Evolutionary conservation across 768 basidiomycete species (phyloP), one percentile per base, ranked within the genome.

Genomic region (Lactarius psammicola): DNA sequence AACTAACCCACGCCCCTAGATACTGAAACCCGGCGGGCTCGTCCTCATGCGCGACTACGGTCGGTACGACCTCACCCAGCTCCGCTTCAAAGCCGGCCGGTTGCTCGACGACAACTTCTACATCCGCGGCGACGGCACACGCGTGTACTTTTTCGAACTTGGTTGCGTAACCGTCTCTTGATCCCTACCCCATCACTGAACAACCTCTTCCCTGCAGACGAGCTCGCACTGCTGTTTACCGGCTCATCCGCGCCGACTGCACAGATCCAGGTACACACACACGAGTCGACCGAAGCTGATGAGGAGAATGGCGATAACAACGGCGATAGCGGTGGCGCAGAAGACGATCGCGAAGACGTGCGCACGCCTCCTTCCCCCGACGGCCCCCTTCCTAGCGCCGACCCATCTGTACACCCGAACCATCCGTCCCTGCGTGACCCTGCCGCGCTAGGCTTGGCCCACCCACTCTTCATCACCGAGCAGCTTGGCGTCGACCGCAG

Each of bases 101-200:
- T 82, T 98, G 62, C 84, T 98, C 13, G 91, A 94, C 51, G 94
- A 95, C 56, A 95, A 97, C 74, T 88, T 99, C 69, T 99, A 99
- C 72, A 90, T 97, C 59, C 85, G 97, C 42, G 97, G 97, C 0
- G 97, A 99, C 78, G 95, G 94, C 72, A 98, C 97, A 0, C 82
- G 97, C 44, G 97, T 99, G 0, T 98, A 98, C 76, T 99, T 98
- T 75, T 99, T 99, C 70, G 90, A 92, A 66, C 75, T 92, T 13
- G 92, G 95, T 92, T 15, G 40, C 54, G 63, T 49, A 17, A 1
- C 4, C 7, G 10, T 26, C 11, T 9, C n/a, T n/a, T 57, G 36
- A 28, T 38, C 13, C 1, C 56, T 15, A 18, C 56, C 7, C 6
- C n/a, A n/a, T 33, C 56, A 18, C 17, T 46, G 23, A 49, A 13